Evolutionary conservation across 495 filamentous ascomycete genomes (phyloP), one percentile per base, ranked within the genome.

Genomic region (Cercophora newfieldiana): DNA sequence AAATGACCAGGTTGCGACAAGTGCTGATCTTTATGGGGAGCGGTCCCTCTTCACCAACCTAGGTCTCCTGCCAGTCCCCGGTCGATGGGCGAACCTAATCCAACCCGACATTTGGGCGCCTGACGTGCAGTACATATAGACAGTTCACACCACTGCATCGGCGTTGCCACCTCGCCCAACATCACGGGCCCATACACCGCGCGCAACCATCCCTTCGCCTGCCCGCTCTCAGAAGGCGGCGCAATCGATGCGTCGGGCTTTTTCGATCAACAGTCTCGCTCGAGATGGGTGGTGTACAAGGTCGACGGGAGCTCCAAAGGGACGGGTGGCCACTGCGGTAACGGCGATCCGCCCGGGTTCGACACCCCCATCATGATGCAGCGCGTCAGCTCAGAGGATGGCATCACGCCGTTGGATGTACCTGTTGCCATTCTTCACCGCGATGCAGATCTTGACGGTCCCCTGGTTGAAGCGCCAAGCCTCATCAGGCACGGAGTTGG

Each of bases 331-430:
- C 72, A 79, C 66, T 88, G 86, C 75, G 79, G 82, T 51, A 88
- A 87, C 71, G 77, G 76, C 16, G 69, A 80, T 16, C 64, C 68
- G 2, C 83, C 85, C 0, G 78, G 84, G 7, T 73, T 77, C 4
- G 69, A 80, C 2, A 89, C 87, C 0, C 87, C 87, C 0, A 80
- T 90, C 57, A 77, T 86, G 74, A 76, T 89, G 3, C 87, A 89
- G 66, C 72, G 82, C 62, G 79, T 89, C 5, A 33, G 68, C 21
- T 74, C 59, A 25, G 56, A 55, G 7, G 84, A 89, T 63, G 88
- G 81, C 0, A 64, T 84, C 30, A 88, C 84, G 0, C 76, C 72
- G 2, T 69, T 85, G 14, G 88, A 84, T 2, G 72, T 81, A 18
- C 66, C 85, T 0, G 74, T 83, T 28, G 66, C 78, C 66, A 77